Conservation (phyloP, 1,284 basidiomycete genomes). For the Tilletiaria anomala region DNA sequence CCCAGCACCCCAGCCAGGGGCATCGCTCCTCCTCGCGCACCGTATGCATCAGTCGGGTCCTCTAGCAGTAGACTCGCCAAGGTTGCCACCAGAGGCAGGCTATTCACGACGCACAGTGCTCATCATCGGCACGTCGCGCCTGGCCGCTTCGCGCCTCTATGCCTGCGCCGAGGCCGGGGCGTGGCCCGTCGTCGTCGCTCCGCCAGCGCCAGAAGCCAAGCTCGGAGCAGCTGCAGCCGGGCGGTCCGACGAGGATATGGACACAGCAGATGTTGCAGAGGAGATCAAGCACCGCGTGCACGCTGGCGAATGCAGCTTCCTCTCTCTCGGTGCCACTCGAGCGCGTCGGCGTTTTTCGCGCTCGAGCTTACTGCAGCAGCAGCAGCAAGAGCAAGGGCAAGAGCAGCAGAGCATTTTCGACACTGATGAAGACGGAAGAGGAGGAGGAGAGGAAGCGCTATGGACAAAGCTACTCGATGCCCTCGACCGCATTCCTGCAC, state of each 20-base stretch:
- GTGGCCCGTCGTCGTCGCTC: conserved; percentile 50
- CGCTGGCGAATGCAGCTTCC: conserved; percentile 46
- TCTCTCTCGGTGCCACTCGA: conserved; percentile 21
- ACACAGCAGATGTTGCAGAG: neutral
- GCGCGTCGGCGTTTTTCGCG: conserved; percentile 1
- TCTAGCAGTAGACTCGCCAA: too few relatives aligned
- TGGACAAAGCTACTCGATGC: too few relatives aligned
- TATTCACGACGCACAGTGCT: too few relatives aligned
- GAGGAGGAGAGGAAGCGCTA: too few relatives aligned
- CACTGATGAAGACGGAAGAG: too few relatives aligned
- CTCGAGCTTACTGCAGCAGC: conserved; percentile 1
- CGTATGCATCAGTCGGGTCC: conserved; percentile 44
- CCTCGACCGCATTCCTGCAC: too few relatives aligned
- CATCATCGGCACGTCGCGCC: conserved; percentile 58
- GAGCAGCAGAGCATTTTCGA: too few relatives aligned
- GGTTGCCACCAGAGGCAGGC: too few relatives aligned
- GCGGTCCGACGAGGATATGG: neutral
- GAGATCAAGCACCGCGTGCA: conserved; percentile 56
- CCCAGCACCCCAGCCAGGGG: conserved; percentile 45
- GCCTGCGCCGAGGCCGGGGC: conserved; percentile 69
- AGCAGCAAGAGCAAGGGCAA: neutral
- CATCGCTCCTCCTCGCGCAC: conserved; percentile 67
- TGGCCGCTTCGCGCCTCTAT: conserved; percentile 68
- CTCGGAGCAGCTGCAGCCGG: too few relatives aligned
- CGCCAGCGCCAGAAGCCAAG: neutral